A percentile compares a stretch with the other conserved stretches of the same genome.
Evolutionary conservation across 2,329 filamentous ascomycete species (phyloP).

Genomic region (Didymella segeticola): DNA sequence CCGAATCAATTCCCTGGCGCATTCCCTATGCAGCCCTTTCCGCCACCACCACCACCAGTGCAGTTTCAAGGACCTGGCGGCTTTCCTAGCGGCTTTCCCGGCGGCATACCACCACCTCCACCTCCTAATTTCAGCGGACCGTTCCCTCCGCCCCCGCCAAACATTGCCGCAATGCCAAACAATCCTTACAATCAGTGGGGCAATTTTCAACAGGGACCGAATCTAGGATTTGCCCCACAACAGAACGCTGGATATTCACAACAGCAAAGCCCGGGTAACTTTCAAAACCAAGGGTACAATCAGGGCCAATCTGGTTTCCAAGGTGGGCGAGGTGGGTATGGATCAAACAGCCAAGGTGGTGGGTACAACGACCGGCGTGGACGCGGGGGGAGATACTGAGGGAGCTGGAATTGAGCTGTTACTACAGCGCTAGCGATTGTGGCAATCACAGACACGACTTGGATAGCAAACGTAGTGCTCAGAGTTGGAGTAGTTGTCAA

Average conservation of each 20-base stretch:
- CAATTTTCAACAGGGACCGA: conserved; percentile 18
- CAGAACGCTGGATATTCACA: conserved; percentile 5
- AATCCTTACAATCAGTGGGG: conserved; percentile 22
- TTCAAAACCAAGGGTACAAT: conserved; percentile 11
- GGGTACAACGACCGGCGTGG: conserved; percentile 25
- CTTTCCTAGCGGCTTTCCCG: conserved; percentile 14
- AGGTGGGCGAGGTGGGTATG: conserved; percentile 27
- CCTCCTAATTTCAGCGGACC: conserved; percentile 33
- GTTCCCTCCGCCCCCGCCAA: conserved; percentile 29
- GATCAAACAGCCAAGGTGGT: conserved; percentile 19
- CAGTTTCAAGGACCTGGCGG: conserved; percentile 25
- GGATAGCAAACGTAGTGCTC: not conserved
- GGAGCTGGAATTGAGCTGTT: not conserved
- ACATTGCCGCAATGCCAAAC: conserved; percentile 24
- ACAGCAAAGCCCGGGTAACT: conserved; percentile 6
- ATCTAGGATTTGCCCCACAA: conserved; percentile 12
- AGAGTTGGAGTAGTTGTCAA: too few relatives aligned
- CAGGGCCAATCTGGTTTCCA: conserved; percentile 20
- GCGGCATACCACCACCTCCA: conserved; percentile 32
- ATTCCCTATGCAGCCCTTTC: conserved; percentile 26
- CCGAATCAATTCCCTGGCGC: conserved; percentile 28
- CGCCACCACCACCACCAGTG: conserved; percentile 30
- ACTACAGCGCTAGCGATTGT: too few relatives aligned
- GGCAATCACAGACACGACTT: too few relatives aligned
- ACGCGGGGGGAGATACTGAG: conserved; percentile 12